Evolutionary conservation across 225 moss, liverwort and hornwort species (phyloP), one percentile per base, ranked within the genome.

Genomic region (Lunularia cruciata): DNA sequence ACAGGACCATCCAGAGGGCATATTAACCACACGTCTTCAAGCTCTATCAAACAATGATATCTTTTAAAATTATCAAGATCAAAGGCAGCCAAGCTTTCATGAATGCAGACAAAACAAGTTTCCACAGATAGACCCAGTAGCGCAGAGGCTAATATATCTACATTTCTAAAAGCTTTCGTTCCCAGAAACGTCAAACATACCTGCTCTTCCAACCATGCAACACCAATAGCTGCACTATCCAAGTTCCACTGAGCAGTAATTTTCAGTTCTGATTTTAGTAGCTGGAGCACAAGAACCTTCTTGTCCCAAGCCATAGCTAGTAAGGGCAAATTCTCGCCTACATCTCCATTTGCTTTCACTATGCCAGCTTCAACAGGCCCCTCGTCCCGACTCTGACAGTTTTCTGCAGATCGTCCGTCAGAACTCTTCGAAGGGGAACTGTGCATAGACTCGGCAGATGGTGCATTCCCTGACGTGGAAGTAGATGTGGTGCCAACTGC

Each of bases 201-300:
- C 91, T 99, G 89, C 80, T 99, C 93, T 73, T 99, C 98, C 85
- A 99, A 73, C 98, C 93, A 99, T 59, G 85, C 93, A 67, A 99
- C 85, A 73, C 98, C 98, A 75, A 88, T 76, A 76, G 88, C 93
- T 78, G 93, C 85, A 75, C 89, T 93, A 43, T 91, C 91, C 47
- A 99, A 81, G 69, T 91, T 89, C 98, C 98, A 99, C 67, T 93
- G 82, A 56, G 85, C 89, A 65, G 89, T 86, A 83, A 83, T 82
- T 73, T 82, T 91, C 51, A 99, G 66, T 65, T 91, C 88, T 56
- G 93, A 78, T 72, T 91, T 86, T 19, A 89, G 81, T 67, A 93
- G 69, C 77, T 93, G 93, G 76, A 86, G 77, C 56, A 99, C 85
- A 49, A 89, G 78, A 76, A 93, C 87, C 76, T 87, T 93, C 65